Conservation (phyloP, 129 eudicot genomes). For the Centaurea solstitialis region DNA sequence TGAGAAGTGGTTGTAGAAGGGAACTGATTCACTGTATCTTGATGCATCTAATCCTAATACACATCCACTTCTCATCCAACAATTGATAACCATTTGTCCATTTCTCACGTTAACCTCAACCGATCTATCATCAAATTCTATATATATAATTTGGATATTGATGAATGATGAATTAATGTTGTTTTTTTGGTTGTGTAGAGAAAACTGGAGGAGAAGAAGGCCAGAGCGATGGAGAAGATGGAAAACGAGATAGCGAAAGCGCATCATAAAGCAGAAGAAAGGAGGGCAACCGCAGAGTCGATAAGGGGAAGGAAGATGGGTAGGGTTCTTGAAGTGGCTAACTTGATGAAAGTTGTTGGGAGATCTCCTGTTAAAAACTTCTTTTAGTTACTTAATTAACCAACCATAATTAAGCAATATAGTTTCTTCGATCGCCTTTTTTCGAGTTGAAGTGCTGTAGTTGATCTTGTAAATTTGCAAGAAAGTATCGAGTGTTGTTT, state of each 20-base stretch:
- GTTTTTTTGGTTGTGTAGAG: slow-evolving; percentile 45
- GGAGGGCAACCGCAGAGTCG: slow-evolving; percentile 71
- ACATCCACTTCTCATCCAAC: no score
- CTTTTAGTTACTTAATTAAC: slow-evolving; percentile 24
- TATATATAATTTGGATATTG: neutral
- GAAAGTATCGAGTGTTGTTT: no score
- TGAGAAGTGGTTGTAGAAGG: no score
- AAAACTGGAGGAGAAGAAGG: slow-evolving; percentile 85
- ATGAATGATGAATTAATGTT: neutral
- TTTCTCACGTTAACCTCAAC: no score
- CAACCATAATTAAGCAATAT: neutral
- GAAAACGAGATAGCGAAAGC: slow-evolving; percentile 87
- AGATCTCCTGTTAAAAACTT: slow-evolving; percentile 66
- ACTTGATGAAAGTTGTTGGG: slow-evolving; percentile 77
- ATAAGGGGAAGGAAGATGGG: slow-evolving; percentile 75
- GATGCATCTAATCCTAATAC: no score
- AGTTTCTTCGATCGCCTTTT: slow-evolving; percentile 7
- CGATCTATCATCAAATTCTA: no score
- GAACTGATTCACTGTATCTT: no score
- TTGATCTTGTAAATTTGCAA: neutral
- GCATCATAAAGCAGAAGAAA: slow-evolving; percentile 85
- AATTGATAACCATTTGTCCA: no score
- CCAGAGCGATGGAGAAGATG: slow-evolving; percentile 80
- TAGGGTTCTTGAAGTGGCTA: slow-evolving; percentile 69
- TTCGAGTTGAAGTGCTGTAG: neutral